Evolutionary conservation across 805 yeast genomes (phyloP).

Genomic region (Suhomyces xylopsoci): DNA sequence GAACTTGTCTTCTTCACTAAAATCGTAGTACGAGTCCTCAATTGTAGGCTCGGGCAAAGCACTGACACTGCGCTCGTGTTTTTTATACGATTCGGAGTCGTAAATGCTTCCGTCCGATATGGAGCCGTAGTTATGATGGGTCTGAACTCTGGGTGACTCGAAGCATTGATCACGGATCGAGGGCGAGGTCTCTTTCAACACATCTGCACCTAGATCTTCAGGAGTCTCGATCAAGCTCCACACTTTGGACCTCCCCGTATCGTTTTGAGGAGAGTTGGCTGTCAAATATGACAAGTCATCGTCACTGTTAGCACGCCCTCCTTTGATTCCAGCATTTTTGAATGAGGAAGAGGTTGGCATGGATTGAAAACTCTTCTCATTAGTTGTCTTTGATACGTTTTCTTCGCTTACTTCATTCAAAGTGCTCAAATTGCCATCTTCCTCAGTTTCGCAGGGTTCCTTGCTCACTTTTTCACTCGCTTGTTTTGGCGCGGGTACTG

Average conservation of each 20-base stretch:
- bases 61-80: constrained; percentile 3
- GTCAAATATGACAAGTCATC: constrained; percentile 1
- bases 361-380: background rate
- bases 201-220: background rate
- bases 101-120: background rate
- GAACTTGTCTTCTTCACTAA: background rate
- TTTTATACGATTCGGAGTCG: background rate
- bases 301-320: background rate
- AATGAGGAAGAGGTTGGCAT: background rate
- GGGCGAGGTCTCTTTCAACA: background rate
- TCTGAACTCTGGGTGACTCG: background rate
- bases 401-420: constrained; percentile 5
- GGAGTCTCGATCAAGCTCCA: background rate
- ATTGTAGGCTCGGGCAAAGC: constrained; percentile 13
- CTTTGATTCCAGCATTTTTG: background rate
- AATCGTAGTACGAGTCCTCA: constrained; percentile 5
- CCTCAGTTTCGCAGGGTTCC: background rate
- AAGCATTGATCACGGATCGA: background rate
- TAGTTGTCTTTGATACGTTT: constrained; percentile 1
- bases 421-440: constrained; percentile 3
- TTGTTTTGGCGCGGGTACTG: background rate
- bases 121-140: background rate
- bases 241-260: background rate
- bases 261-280: constrained; percentile 1
- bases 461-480: background rate